These are phyloP conservation scores for Scenedesmus sp. DNA, from an alignment of 163 green algal genomes.

Conservation along the genomic window DNA sequence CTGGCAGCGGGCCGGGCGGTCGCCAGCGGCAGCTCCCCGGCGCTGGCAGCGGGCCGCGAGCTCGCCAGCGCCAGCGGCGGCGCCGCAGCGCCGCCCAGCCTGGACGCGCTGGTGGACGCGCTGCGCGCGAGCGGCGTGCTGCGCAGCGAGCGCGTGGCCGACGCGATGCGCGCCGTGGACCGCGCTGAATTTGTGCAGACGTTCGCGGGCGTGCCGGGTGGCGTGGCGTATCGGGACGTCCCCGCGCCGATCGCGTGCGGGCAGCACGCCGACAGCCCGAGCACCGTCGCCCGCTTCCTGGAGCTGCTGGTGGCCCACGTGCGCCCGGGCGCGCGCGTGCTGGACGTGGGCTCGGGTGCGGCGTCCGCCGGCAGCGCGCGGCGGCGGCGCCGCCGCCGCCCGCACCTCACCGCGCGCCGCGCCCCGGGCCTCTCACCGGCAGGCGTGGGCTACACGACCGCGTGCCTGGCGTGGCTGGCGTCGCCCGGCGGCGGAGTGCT, in stretches of 20 bases:
- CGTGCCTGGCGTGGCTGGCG: not conserved
- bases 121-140: no score
- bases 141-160: not conserved
- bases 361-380: not conserved
- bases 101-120: not conserved
- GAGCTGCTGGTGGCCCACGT: constrained; percentile 2
- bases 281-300: not conserved
- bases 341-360: constrained; percentile 11
- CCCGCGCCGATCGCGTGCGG: constrained; percentile 17
- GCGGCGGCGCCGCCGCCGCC: no score
- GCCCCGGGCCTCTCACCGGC: no score
- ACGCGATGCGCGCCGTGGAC: constrained; percentile 14
- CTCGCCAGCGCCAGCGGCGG: no score
- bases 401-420: not conserved
- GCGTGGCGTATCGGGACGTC: constrained; percentile 2
- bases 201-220: not conserved
- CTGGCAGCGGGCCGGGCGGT: no score
- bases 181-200: constrained; percentile 1
- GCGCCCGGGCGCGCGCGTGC: not conserved
- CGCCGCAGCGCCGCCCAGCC: not conserved
- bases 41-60: no score
- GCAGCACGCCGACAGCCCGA: not conserved
- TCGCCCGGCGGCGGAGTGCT: constrained; percentile 14
- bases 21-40: no score
- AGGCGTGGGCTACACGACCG: constrained; percentile 1